phyloP scores from a whole-genome alignment of 1,139 yeast genomes.

The Saccharomyces hybrid region DNA sequence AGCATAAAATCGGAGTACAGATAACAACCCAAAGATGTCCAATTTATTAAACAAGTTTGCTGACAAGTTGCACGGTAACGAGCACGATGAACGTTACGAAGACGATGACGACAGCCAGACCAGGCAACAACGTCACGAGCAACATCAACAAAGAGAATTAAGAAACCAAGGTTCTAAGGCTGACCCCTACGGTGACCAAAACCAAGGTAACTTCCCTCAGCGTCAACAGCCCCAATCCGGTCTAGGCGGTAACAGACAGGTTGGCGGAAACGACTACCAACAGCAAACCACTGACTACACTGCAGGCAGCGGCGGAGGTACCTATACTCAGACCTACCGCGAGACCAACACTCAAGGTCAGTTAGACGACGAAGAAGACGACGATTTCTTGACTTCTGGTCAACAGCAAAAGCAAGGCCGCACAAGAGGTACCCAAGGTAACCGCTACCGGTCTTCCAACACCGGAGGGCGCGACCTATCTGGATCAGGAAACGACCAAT shows the following conservation, averaged over 20 bases:
- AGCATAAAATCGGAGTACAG: neutral
- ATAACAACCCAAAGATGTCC: conserved; percentile 14
- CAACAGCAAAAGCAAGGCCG: conserved; percentile 1
- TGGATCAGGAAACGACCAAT: neutral
- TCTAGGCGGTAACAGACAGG: neutral
- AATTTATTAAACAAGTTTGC: conserved; percentile 23
- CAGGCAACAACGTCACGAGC: conserved; percentile 8
- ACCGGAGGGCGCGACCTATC: neutral
- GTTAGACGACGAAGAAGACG: conserved; percentile 5
- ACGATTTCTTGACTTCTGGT: conserved; percentile 3
- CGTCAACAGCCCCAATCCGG: conserved; percentile 3
- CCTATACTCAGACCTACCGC: neutral
- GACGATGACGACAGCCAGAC: conserved; percentile 9
- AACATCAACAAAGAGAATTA: conserved; percentile 4
- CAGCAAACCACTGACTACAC: conserved; percentile 1
- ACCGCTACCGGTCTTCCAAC: neutral
- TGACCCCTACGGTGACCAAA: neutral
- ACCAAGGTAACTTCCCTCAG: neutral
- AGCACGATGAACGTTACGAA: conserved; percentile 4
- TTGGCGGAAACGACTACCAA: conserved; percentile 4
- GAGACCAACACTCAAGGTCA: neutral
- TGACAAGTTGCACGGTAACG: conserved; percentile 23
- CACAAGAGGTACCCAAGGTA: neutral
- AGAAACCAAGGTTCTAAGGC: neutral
- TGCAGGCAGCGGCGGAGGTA: neutral